These are phyloP conservation scores for Stenogyne calaminthoides DNA, from an alignment of 305 asterid genomes.

Conservation along the genomic window DNA sequence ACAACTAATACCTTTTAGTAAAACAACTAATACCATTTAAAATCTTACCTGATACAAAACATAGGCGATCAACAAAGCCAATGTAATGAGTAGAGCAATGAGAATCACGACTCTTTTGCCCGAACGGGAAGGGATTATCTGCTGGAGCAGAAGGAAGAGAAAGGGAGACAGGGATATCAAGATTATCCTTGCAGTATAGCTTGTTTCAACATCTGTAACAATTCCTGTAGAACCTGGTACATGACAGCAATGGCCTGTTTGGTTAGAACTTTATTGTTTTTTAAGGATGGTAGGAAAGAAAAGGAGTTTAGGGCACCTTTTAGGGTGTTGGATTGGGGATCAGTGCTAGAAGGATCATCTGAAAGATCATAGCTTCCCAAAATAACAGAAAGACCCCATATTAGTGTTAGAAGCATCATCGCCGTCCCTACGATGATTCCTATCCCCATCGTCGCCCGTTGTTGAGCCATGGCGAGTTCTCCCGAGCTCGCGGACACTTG, in stretches of 20 bases:
- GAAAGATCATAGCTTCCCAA: conserved; percentile 48
- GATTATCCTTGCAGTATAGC: conserved; percentile 62
- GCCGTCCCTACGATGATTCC: conserved; percentile 49
- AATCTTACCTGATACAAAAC: conserved; percentile 52
- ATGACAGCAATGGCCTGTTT: background rate
- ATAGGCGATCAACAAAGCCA: conserved; percentile 43
- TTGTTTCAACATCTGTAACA: conserved; percentile 57
- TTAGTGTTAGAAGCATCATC: conserved; percentile 45
- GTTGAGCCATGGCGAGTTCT: conserved; percentile 41
- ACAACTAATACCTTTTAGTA: too few relatives aligned
- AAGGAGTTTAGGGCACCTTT: conserved; percentile 20
- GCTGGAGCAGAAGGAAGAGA: conserved; percentile 42
- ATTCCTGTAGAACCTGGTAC: conserved; percentile 45
- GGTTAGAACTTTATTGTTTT: background rate
- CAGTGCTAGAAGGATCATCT: background rate
- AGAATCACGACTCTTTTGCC: conserved; percentile 44
- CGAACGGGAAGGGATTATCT: conserved; percentile 27
- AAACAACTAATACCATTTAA: background rate
- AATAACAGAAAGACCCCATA: conserved; percentile 50
- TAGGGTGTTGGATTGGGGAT: conserved; percentile 7
- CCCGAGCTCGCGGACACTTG: conserved; percentile 45
- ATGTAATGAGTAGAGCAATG: conserved; percentile 52
- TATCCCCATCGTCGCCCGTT: conserved; percentile 39
- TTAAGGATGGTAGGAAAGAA: background rate
- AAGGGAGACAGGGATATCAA: conserved; percentile 52